These are phyloP conservation scores for Hymenoscyphus occultus DNA, from an alignment of 2,329 filamentous ascomycete genomes.

Conservation along the genomic window DNA sequence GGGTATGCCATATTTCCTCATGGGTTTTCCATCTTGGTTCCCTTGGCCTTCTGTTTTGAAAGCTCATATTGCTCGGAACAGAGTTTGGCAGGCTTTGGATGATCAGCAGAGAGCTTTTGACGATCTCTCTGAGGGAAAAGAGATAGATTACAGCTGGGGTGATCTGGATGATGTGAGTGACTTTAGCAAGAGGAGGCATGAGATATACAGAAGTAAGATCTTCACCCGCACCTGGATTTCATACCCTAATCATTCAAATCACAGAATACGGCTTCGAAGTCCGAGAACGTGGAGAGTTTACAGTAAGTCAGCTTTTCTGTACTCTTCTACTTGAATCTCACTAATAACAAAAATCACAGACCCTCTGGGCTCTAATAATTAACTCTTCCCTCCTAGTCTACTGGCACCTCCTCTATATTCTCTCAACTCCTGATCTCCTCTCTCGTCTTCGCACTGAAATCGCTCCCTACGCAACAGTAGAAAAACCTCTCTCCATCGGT, in stretches of 20 bases:
- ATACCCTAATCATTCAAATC: slow-evolving; percentile 16
- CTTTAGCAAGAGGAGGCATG: slow-evolving; percentile 42
- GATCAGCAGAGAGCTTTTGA: slow-evolving; percentile 44
- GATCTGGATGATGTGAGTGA: slow-evolving; percentile 49
- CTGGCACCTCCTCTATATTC: slow-evolving; percentile 49
- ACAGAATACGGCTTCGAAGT: slow-evolving; percentile 38
- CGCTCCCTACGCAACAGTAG: slow-evolving; percentile 40
- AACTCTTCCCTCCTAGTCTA: slow-evolving; percentile 52
- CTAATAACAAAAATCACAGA: slow-evolving; percentile 18
- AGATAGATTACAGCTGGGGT: slow-evolving; percentile 41
- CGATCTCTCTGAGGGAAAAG: slow-evolving; percentile 41
- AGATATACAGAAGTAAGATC: slow-evolving; percentile 38
- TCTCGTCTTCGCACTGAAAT: slow-evolving; percentile 46
- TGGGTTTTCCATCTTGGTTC: slow-evolving; percentile 54
- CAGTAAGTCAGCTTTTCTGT: slow-evolving; percentile 27
- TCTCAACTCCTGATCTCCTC: slow-evolving; percentile 41
- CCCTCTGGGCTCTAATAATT: slow-evolving; percentile 54
- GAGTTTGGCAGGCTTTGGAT: slow-evolving; percentile 41
- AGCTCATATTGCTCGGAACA: slow-evolving; percentile 46
- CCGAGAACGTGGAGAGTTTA: slow-evolving; percentile 43
- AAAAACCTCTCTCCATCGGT: slow-evolving; percentile 33
- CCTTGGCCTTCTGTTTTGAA: slow-evolving; percentile 50
- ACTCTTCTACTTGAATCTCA: neutral
- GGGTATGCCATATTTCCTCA: slow-evolving; percentile 51
- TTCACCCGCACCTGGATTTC: neutral